Evolutionary conservation across 2,329 filamentous ascomycete genomes (phyloP), one percentile per base, ranked within the genome.

Genomic region (Endoconidiophora laricicola): DNA sequence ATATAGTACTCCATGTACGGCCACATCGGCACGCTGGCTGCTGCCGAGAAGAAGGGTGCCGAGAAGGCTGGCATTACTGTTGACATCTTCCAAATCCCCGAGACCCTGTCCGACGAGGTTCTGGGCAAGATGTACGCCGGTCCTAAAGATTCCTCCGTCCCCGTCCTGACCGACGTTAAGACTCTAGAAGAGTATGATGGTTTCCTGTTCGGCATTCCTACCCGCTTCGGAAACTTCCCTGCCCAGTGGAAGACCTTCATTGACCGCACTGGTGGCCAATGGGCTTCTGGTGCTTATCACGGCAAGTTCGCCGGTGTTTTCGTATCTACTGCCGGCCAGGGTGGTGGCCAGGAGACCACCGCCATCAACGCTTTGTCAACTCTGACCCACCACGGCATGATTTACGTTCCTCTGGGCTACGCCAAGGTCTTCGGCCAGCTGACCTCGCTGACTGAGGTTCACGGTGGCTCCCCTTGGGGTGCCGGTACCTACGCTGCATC

Each of bases 361-460:
- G 81, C 76, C 58, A 69, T 95, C 56, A 73, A 81, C 33, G 70
- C 81, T 63, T 79, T 96, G 77, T 86, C 81, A 61, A 96, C 90
- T 16, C 72, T 96, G 49, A 66, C 81, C 54, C 91, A 96, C 70
- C 91, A 96, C 72, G 91, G 91, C 61, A 83, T 96, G 69, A 82
- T 91, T 72, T 96, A 83, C 65, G 87, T 96, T n/a, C 91, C 91
- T 45, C 74, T 96, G 49, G 91, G 91, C 50, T 96, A 94, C 73
- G 81, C 84, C 68, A 84, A 81, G 60, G 69, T 78, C 46, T 95
- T 94, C 62, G 63, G 62, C 54, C 67, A 78, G 56, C 67, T 94
- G 56, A 63, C 79, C 56, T 81, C 88, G 67, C 65, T 94, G 36
- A 62, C 62, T 26, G 87, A 95, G 72, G 73, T 91, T 55, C 85